Evolutionary conservation across 176 grass and related monocot genomes (phyloP).

Genomic region (Melocanna baccifera): DNA sequence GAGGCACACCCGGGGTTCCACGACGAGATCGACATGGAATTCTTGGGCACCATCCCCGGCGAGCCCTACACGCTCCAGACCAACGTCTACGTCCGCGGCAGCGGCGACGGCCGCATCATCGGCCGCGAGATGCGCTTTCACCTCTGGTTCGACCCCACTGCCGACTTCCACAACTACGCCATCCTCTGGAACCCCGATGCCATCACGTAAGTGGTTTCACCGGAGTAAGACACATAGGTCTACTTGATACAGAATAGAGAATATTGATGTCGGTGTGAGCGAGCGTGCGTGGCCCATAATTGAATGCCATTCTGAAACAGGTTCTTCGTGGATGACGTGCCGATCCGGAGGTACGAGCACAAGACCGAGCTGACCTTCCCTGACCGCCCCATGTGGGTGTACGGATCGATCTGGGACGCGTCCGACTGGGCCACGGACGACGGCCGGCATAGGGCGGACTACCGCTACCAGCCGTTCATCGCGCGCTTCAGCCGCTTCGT

Average conservation of each 20-base stretch:
- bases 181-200: slow-evolving; percentile 78
- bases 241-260: neutral
- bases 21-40: slow-evolving; percentile 83
- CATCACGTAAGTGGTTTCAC: slow-evolving; percentile 21
- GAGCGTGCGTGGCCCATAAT: too few species aligned
- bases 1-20: slow-evolving; percentile 67
- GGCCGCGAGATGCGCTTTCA: slow-evolving; percentile 65
- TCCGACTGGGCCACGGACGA: slow-evolving; percentile 77
- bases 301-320: neutral
- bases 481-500: slow-evolving; percentile 39
- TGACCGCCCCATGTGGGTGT: slow-evolving; percentile 66
- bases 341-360: slow-evolving; percentile 60
- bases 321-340: slow-evolving; percentile 81
- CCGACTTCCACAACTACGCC: slow-evolving; percentile 70
- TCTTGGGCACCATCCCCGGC: slow-evolving; percentile 56
- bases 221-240: rapidly evolving
- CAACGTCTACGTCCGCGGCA: slow-evolving; percentile 67
- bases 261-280: rapidly evolving
- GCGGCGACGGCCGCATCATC: slow-evolving; percentile 70
- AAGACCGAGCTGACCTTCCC: slow-evolving; percentile 60
- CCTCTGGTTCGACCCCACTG: slow-evolving; percentile 78
- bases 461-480: slow-evolving; percentile 72
- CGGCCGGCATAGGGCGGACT: slow-evolving; percentile 66
- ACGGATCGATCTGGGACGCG: slow-evolving; percentile 88
- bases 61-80: slow-evolving; percentile 81